Evolutionary conservation across 1,139 yeast genomes (phyloP), one percentile per base, ranked within the genome.

Genomic region (Geotrichum siamense): DNA sequence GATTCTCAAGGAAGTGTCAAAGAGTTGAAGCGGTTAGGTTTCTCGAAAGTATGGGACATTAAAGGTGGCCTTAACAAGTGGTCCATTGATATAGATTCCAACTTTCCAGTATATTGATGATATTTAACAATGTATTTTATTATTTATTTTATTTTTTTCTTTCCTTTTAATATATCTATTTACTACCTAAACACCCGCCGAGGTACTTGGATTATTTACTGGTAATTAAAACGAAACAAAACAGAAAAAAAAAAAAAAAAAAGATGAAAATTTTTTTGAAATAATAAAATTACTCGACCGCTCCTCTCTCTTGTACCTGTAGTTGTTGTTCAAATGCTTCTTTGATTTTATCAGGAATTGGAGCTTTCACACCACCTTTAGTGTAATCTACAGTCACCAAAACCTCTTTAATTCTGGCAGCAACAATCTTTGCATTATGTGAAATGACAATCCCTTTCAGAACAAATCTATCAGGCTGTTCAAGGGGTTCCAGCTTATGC

Each of bases 1-100:
- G 97, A 91, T 60, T 89, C 97, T 0, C 91, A 85, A 56, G 63
- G 78, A 16, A 94, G 95, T 0, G 78, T 84, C 0, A 64, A 69
- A 48, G 64, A 71, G 39, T 61, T 91, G 39, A 66, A 70, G 39
- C 76, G 74, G 12, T 64, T 69, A 3, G 77, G 78, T 0, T 63
- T 72, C 20, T 47, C 58, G 0, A 65, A 76, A 13, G 86, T 75
- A 0, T 52, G 42, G 22, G 96, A 91, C 59, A 69, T 91, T 4
- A 67, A 61, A 12, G 97, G 97, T 1, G 98, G 98, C 0, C 65
- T 87, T 27, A 69, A 72, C 48, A 71, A 69, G 53, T 91, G 95
- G 86, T 72, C 83, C 44, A 70, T 67, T 16, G 69, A 70, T 0
- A 68, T 85, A 2, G 91, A 87, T 54, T 61, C 69, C 0, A 55